Evolutionary conservation across 2,329 filamentous ascomycete species (phyloP), one percentile per base, ranked within the genome.

Genomic region (Diaporthe humulicola): DNA sequence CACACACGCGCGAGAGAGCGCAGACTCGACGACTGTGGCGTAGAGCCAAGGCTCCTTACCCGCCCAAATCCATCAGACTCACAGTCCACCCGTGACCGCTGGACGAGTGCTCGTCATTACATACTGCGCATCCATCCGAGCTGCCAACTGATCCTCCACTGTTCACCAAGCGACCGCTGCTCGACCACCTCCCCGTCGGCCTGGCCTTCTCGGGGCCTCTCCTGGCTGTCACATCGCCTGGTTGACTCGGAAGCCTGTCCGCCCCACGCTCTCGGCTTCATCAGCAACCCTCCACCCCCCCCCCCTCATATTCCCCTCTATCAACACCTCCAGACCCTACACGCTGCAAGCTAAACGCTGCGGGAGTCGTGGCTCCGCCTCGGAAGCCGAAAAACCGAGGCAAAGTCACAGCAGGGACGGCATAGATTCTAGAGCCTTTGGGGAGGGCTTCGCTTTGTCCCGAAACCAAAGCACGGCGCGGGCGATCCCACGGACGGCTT

Each of bases 161-260:
- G 54, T 17, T 57, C 54, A 57, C 30, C 54, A 57, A n/a, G 5
- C 9, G 54, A 22, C 54, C 54, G 48, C 48, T 8, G 48, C 28
- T 57, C 30, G 30, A 36, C 54, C 54, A 57, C 33, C 54, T 36
- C 30, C 30, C 19, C 30, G 17, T 33, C 17, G 33, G 30, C 30
- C 22, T 52, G 48, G 54, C 14, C 30, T 6, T 57, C 54, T 36
- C 28, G 52, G 52, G 6, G 28, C 15, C 28, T 56, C 15, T 56
- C 7, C 57, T 42, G 57, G 36, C 57, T n/a, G 57, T 60, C 57
- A 42, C 57, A 60, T 42, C 36, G 57, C 58, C 22, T 42, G 38
- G 12, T 61, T 28, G 17, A 12, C 58, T 42, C 10, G 22, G 58
- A n/a, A 36, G 58, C 25, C 58, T 28, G 7, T 17, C 58, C 25